Percentiles rank a stretch among this genome's conserved stretches.
These are phyloP conservation scores for Tetragonia tetragonoides DNA, from an alignment of 148 eudicot genomes.

Conservation along the genomic window DNA sequence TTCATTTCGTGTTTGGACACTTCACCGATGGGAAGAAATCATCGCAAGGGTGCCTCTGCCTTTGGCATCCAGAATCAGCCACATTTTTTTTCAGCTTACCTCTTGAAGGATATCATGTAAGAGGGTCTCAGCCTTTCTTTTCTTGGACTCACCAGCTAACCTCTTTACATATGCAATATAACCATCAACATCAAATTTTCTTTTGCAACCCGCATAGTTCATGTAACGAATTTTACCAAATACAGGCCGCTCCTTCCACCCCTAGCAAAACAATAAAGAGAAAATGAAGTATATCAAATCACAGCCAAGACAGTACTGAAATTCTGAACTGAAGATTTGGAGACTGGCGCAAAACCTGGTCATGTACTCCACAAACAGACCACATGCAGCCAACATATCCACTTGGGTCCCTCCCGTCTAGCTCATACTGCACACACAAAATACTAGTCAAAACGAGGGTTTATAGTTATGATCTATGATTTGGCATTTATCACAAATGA, in stretches of 20 bases:
- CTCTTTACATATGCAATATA: slow-evolving; percentile 77
- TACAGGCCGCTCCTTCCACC: slow-evolving; percentile 86
- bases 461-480: not conserved
- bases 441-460: not conserved
- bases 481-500: not conserved
- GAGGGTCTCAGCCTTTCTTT: slow-evolving; percentile 66
- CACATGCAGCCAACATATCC: slow-evolving; percentile 99
- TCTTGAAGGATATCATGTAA: slow-evolving; percentile 1
- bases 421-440: slow-evolving; percentile 56
- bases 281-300: not conserved
- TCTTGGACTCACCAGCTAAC: slow-evolving; percentile 70
- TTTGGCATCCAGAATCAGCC: slow-evolving; percentile 8
- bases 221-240: slow-evolving; percentile 96
- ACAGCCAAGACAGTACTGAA: not conserved
- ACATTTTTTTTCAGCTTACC: slow-evolving; percentile 32
- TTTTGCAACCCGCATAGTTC: slow-evolving; percentile 97
- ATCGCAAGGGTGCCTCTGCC: not conserved
- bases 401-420: slow-evolving; percentile 97
- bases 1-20: too few species aligned
- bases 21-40: not conserved
- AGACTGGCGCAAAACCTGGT: slow-evolving; percentile 58
- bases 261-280: slow-evolving; percentile 37
- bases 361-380: slow-evolving; percentile 97
- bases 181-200: slow-evolving; percentile 87
- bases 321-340: not conserved